Percentiles rank a stretch among this genome's conserved stretches.
phyloP scores from a whole-genome alignment of 1,284 basidiomycete species.

The Cutaneotrichosporon sp. region DNA sequence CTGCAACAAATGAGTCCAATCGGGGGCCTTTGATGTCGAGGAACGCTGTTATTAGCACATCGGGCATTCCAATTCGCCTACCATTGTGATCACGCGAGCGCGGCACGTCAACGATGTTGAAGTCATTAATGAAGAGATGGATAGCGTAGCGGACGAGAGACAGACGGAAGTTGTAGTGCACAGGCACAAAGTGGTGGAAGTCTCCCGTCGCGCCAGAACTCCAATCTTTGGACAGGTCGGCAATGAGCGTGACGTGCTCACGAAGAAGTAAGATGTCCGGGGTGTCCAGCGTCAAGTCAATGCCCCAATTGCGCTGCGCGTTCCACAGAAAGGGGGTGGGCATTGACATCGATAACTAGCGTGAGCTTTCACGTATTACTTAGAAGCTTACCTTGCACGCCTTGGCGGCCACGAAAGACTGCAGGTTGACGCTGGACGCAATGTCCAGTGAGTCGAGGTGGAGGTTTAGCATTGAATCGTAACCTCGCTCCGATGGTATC shows the following conservation, averaged over 20 bases:
- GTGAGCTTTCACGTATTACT: not conserved
- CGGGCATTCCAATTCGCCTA: slow-evolving; percentile 33
- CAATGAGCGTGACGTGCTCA: slow-evolving; percentile 87
- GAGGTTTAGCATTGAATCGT: slow-evolving; percentile 69
- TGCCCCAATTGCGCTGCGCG: slow-evolving; percentile 65
- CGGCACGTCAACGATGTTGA: slow-evolving; percentile 89
- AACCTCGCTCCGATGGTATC: slow-evolving; percentile 65
- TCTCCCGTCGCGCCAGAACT: slow-evolving; percentile 68
- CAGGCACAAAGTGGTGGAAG: slow-evolving; percentile 76
- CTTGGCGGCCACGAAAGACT: slow-evolving; percentile 66
- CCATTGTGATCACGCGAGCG: slow-evolving; percentile 72
- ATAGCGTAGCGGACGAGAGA: slow-evolving; percentile 68
- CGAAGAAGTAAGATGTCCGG: slow-evolving; percentile 71
- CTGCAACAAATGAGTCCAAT: slow-evolving; percentile 54
- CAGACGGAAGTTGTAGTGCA: slow-evolving; percentile 65
- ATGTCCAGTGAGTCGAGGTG: slow-evolving; percentile 74
- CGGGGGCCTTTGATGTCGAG: slow-evolving; percentile 61
- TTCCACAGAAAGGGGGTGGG: slow-evolving; percentile 52
- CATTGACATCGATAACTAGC: slow-evolving; percentile 47
- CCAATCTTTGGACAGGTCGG: slow-evolving; percentile 86
- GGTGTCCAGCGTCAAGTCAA: slow-evolving; percentile 63
- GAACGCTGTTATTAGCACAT: slow-evolving; percentile 55
- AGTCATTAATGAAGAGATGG: slow-evolving; percentile 84
- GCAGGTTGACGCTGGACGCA: slow-evolving; percentile 79
- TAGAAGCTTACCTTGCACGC: slow-evolving; percentile 54